A percentile compares a stretch with the other conserved stretches of the same genome.
Conservation (phyloP, 1,284 basidiomycete genomes). For the Irpex rosettiformis region DNA sequence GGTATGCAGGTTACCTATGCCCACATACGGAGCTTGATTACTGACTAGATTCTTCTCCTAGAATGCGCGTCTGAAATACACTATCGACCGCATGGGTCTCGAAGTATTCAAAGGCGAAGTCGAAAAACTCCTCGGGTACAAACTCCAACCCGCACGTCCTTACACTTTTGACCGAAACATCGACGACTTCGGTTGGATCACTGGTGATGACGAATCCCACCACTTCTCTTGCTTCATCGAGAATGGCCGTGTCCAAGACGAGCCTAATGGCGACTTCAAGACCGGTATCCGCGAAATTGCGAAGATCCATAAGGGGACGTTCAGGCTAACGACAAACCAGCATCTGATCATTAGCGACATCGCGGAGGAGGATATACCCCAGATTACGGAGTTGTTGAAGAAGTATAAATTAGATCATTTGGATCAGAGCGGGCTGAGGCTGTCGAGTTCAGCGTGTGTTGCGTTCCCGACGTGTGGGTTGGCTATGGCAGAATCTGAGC, state of each 20-base stretch:
- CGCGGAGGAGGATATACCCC: constrained; percentile 63
- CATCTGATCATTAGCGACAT: constrained; percentile 91
- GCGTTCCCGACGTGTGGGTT: constrained; percentile 97
- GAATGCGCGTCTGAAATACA: constrained; percentile 96
- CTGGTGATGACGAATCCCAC: constrained; percentile 84
- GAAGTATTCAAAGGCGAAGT: constrained; percentile 87
- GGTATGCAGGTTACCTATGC: constrained; percentile 5
- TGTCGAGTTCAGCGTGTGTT: constrained; percentile 93
- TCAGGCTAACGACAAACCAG: constrained; percentile 94
- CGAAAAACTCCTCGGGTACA: constrained; percentile 85
- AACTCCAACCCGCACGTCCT: constrained; percentile 68
- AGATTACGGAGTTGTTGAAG: constrained; percentile 78
- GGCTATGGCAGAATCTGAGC: constrained; percentile 94
- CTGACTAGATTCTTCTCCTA: constrained; percentile 19
- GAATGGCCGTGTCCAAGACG: constrained; percentile 96
- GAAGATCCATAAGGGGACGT: constrained; percentile 89
- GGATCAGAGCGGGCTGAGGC: constrained; percentile 74
- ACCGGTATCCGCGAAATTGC: constrained; percentile 91
- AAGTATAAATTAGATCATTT: constrained; percentile 94
- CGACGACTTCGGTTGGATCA: constrained; percentile 93
- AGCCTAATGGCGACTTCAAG: constrained; percentile 89
- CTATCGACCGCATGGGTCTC: constrained; percentile 92
- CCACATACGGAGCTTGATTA: not conserved
- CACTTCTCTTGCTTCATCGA: constrained; percentile 97
- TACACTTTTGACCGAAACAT: constrained; percentile 89